phyloP scores from a whole-genome alignment of 1,139 yeast species.

The Groenewaldozyma sp. region DNA sequence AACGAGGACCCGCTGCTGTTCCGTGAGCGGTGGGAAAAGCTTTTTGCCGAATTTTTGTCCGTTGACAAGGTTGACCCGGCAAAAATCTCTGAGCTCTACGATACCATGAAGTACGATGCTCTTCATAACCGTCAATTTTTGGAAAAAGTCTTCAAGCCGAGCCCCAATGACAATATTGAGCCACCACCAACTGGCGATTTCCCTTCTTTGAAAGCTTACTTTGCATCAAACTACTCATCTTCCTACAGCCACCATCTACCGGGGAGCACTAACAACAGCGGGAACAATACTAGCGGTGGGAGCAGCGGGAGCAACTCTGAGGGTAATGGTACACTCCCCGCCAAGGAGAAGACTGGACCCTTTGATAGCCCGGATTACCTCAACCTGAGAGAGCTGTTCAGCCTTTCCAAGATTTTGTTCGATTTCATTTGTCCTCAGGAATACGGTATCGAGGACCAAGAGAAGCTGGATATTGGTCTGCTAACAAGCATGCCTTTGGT shows the following conservation, averaged over 20 bases:
- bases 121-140: constrained; percentile 86
- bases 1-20: constrained; percentile 88
- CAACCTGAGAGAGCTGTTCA: constrained; percentile 75
- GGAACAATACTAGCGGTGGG: neutral
- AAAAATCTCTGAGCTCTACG: constrained; percentile 90
- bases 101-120: constrained; percentile 98
- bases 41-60: constrained; percentile 83
- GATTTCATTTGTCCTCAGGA: constrained; percentile 99
- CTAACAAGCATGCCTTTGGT: constrained; percentile 92
- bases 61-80: constrained; percentile 98
- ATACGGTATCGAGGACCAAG: constrained; percentile 93
- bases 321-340: constrained; percentile 3
- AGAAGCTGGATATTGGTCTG: constrained; percentile 90
- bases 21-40: constrained; percentile 94
- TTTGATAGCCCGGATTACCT: constrained; percentile 78
- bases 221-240: constrained; percentile 6
- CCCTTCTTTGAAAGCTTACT: constrained; percentile 24
- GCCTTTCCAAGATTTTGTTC: constrained; percentile 84
- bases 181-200: constrained; percentile 14
- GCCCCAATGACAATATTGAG: constrained; percentile 31
- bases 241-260: constrained; percentile 1
- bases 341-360: constrained; percentile 28
- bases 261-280: neutral
- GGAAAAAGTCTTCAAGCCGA: constrained; percentile 72
- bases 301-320: constrained; percentile 7